Conservation (phyloP, 179 eudicot species). For the Amaranthus tricolor region DNA sequence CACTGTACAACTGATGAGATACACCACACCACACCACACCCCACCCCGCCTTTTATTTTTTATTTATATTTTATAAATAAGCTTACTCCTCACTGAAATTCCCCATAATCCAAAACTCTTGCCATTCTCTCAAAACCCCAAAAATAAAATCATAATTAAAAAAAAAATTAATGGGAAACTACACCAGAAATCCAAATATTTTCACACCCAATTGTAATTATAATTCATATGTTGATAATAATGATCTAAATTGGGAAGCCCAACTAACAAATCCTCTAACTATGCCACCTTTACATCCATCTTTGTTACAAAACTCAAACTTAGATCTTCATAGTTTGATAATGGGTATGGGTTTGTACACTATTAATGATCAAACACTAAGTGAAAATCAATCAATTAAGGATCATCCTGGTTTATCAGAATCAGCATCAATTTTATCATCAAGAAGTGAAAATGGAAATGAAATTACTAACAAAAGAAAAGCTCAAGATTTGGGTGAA, state of each 20-base stretch:
- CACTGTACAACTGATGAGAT: background rate
- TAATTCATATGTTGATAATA: constrained; percentile 10
- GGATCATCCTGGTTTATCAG: background rate
- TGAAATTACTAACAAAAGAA: constrained; percentile 42
- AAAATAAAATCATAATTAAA: background rate
- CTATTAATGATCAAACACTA: background rate
- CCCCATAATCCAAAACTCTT: background rate
- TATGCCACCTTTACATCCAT: constrained; percentile 13
- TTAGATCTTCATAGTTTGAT: constrained; percentile 17
- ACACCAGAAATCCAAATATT: constrained; percentile 11
- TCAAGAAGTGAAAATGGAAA: constrained; percentile 5
- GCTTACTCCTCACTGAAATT: background rate
- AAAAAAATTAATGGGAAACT: constrained; percentile 21
- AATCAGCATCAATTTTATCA: constrained; percentile 5
- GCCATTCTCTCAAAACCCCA: background rate
- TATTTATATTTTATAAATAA: background rate
- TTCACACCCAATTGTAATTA: constrained; percentile 7
- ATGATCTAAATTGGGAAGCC: constrained; percentile 30
- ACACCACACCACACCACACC: constrained; percentile 7
- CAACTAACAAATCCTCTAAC: constrained; percentile 8
- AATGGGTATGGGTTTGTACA: constrained; percentile 14
- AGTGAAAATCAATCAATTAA: background rate
- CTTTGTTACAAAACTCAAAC: constrained; percentile 12
- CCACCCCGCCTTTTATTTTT: background rate
- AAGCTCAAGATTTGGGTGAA: constrained; percentile 34